Evolutionary conservation across 164 flowering plant genomes (phyloP).

Genomic region (Kingdonia uniflora): DNA sequence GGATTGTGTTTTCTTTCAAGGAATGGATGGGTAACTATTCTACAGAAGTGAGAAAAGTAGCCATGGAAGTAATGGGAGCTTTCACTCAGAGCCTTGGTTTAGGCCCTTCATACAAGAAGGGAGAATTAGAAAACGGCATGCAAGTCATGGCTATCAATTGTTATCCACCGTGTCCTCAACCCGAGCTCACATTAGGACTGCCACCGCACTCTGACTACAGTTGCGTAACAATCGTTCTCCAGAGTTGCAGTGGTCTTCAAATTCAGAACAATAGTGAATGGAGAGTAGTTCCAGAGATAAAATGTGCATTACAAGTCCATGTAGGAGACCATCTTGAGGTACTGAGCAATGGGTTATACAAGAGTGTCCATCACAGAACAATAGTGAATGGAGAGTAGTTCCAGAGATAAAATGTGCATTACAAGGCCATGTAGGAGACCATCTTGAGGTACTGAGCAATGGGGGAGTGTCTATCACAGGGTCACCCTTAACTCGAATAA

Average conservation of each 20-base stretch:
- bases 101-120: conserved; percentile 17
- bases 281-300: conserved; percentile 19
- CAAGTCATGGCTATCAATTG: conserved; percentile 44
- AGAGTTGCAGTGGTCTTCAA: conserved; percentile 38
- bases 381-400: conserved; percentile 24
- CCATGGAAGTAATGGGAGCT: conserved; percentile 21
- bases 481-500: conserved; percentile 21
- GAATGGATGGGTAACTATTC: conserved; percentile 39
- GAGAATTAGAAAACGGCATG: conserved; percentile 30
- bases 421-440: conserved; percentile 48
- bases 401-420: conserved; percentile 24
- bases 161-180: conserved; percentile 47
- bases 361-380: conserved; percentile 25
- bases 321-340: conserved; percentile 55
- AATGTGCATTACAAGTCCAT: conserved; percentile 33
- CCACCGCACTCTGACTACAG: conserved; percentile 53
- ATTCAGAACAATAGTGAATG: conserved; percentile 24
- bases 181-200: conserved; percentile 26
- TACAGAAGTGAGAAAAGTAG: conserved; percentile 23
- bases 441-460: conserved; percentile 46
- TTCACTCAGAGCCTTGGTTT: conserved; percentile 42
- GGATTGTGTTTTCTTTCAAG: conserved; percentile 14
- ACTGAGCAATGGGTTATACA: conserved; percentile 41
- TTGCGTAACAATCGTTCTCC: conserved; percentile 39
- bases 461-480: conserved; percentile 44